These are phyloP conservation scores for Ceratorhiza oryzae-sativae DNA, from an alignment of 1,284 basidiomycete species.

Conservation along the genomic window DNA sequence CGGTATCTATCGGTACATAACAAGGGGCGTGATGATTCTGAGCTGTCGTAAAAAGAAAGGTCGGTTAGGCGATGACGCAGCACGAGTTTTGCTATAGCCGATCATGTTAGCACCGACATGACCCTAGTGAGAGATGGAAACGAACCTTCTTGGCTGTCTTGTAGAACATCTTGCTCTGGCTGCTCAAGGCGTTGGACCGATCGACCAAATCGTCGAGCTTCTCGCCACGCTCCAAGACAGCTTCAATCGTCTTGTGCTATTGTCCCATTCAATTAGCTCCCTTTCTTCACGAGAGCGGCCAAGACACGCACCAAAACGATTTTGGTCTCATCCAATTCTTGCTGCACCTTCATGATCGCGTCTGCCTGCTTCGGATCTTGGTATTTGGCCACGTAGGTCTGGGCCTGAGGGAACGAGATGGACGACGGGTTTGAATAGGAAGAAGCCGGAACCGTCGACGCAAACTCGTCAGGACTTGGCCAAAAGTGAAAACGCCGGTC, in stretches of 20 bases:
- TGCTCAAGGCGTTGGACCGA: slow-evolving; percentile 87
- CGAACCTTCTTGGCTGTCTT: slow-evolving; percentile 91
- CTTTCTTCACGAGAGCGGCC: background rate
- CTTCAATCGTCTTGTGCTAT: slow-evolving; percentile 99
- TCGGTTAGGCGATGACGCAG: slow-evolving; percentile 59
- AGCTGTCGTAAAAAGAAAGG: background rate
- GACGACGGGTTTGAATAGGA: slow-evolving; percentile 67
- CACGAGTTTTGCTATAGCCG: slow-evolving; percentile 70
- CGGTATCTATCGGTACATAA: slow-evolving; percentile 36
- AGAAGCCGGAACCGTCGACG: slow-evolving; percentile 75
- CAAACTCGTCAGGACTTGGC: slow-evolving; percentile 96
- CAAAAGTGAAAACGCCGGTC: slow-evolving; percentile 94
- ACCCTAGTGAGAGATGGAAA: slow-evolving; percentile 25
- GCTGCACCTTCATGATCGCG: slow-evolving; percentile 98
- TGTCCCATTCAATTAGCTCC: background rate
- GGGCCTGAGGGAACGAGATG: slow-evolving; percentile 75
- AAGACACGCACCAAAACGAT: slow-evolving; percentile 80
- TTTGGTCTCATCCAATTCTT: slow-evolving; percentile 99
- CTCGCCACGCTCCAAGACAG: slow-evolving; percentile 94
- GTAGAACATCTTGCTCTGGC: slow-evolving; percentile 94
- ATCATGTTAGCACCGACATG: slow-evolving; percentile 35
- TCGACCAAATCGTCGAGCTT: slow-evolving; percentile 98
- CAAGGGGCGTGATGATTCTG: slow-evolving; percentile 1
- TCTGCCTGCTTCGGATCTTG: slow-evolving; percentile 99
- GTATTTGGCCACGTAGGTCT: slow-evolving; percentile 88